These are phyloP conservation scores for Marchantia paleacea DNA, from an alignment of 225 moss, liverwort and hornwort genomes.

Conservation along the genomic window DNA sequence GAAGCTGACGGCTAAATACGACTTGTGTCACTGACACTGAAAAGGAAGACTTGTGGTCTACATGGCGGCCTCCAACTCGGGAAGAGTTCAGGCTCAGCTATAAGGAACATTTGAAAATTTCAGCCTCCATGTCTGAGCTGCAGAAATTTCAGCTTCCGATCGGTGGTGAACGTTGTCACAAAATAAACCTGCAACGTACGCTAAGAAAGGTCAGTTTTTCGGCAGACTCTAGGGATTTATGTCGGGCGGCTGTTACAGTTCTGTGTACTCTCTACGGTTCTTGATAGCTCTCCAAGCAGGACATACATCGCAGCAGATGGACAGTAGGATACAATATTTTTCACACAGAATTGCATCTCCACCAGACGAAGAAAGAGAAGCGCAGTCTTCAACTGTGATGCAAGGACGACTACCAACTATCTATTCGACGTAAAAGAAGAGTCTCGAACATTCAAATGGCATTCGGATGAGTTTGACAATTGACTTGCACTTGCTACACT, in stretches of 20 bases:
- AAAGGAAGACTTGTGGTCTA: neutral
- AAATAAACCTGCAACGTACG: neutral
- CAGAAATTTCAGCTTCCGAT: neutral
- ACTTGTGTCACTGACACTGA: neutral
- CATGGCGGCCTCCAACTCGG: slow-evolving; percentile 1
- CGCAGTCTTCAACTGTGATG: neutral
- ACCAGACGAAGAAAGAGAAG: neutral
- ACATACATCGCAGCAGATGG: neutral
- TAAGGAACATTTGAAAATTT: neutral
- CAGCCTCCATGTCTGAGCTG: neutral
- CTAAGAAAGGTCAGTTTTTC: neutral
- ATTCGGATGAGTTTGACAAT: neutral
- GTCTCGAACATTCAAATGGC: neutral
- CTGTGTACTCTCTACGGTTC: slow-evolving; percentile 1
- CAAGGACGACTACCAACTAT: slow-evolving; percentile 2
- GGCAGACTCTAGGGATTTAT: slow-evolving; percentile 6
- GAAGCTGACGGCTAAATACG: neutral
- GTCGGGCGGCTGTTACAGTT: neutral
- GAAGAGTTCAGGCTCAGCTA: neutral
- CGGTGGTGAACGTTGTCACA: neutral
- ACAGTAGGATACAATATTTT: neutral
- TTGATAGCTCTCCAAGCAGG: neutral
- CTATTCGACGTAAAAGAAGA: neutral
- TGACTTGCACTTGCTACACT: neutral
- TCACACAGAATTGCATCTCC: neutral